phyloP scores from a whole-genome alignment of 495 filamentous ascomycete species.

The Hyaloscypha bicolor region DNA sequence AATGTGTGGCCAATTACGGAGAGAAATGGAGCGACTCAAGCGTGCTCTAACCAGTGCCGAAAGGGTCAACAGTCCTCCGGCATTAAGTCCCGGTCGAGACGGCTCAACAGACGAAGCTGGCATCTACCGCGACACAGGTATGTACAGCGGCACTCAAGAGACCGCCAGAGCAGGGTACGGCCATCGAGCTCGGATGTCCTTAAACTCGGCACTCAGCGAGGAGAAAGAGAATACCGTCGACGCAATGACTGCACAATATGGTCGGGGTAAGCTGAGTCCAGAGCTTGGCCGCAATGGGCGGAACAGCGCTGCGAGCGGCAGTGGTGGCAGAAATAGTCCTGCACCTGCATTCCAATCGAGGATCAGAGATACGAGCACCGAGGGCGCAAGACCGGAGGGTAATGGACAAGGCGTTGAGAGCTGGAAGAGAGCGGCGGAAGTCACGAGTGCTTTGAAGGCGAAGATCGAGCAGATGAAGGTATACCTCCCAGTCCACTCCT shows the following conservation, averaged over 20 bases:
- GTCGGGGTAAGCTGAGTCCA: slow-evolving; percentile 55
- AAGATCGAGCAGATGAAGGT: slow-evolving; percentile 84
- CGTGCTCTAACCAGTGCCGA: slow-evolving; percentile 64
- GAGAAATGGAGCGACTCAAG: slow-evolving; percentile 92
- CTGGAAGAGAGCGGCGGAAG: slow-evolving; percentile 98
- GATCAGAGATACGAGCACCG: slow-evolving; percentile 29
- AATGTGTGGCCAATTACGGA: slow-evolving; percentile 75
- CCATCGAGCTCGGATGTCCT: slow-evolving; percentile 60
- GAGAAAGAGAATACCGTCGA: slow-evolving; percentile 76
- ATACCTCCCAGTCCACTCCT: not conserved
- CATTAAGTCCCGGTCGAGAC: slow-evolving; percentile 45
- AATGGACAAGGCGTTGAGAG: slow-evolving; percentile 74
- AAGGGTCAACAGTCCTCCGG: slow-evolving; percentile 42
- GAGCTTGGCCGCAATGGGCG: slow-evolving; percentile 40
- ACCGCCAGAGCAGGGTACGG: slow-evolving; percentile 26
- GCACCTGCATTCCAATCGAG: slow-evolving; percentile 28
- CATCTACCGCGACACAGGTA: slow-evolving; percentile 57
- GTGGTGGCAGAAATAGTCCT: slow-evolving; percentile 35
- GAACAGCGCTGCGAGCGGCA: slow-evolving; percentile 39
- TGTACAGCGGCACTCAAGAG: slow-evolving; percentile 35
- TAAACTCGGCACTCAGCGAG: slow-evolving; percentile 72
- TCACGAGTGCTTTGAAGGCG: slow-evolving; percentile 94
- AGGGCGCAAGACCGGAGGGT: slow-evolving; percentile 39
- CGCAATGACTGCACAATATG: slow-evolving; percentile 37
- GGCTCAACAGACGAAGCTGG: slow-evolving; percentile 47